Base-by-base conservation (phyloP, 1,284 basidiomycete species). In the Kalmanozyma brasiliensis region DNA sequence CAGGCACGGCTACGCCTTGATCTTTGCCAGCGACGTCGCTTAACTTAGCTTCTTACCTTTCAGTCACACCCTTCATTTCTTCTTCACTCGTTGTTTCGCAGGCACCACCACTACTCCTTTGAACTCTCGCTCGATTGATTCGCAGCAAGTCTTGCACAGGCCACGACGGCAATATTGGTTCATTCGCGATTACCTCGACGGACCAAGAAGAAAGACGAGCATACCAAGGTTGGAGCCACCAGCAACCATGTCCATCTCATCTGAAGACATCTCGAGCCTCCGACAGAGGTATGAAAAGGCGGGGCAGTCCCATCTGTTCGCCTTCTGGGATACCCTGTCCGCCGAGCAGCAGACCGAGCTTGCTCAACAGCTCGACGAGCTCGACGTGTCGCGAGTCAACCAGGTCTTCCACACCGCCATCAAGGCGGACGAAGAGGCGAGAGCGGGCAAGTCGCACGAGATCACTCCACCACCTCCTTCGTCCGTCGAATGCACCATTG, bases 311-410 rank as follows among this genome's bases (percentile, higher is more conserved):
- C 94, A 98, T 81, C 87, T 98, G 78, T 88, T 98, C 82, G 85
- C 88, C 33, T 96, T 94, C 86, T 97, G 89, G 89, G 85, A 89
- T 64, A 84, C 86, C 49, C 89, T 98, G 62, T 84, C 88, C 41
- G 83, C 87, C 8, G 56, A 85, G 8, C 89, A 95, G 78, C 91
- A 89, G 77, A 81, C 83, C 8, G 76, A 86, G 13, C 87, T 98
- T 43, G 83, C 87, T 52, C 78, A 84, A 36, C 95, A 98, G 84
- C 90, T 98, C 76, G 85, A 88, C 37, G 84, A 85, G 11, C 89
- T 98, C 80, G 90, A 98, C 82, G 90, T 96, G 66, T 87, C 89
- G 64, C 91, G 94, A 74, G 92, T 98, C 66, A 98, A 98, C 85
- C 87, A 88, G 69, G 89, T 97, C 73, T 95, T 89, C 87, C 79